Evolutionary conservation across 768 basidiomycete species (phyloP).

Genomic region (Russula virescens): DNA sequence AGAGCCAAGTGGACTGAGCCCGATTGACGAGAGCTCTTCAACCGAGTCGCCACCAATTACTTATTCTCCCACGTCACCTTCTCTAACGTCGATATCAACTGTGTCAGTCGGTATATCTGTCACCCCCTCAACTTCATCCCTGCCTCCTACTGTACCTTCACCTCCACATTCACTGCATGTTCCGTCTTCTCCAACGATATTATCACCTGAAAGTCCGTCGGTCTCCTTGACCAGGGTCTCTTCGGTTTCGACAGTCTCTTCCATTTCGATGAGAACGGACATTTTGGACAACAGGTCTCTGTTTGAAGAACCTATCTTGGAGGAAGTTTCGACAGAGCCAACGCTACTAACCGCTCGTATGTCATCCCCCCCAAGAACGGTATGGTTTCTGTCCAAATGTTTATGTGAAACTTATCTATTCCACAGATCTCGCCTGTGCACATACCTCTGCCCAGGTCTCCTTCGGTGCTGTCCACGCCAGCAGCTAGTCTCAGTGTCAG

Average conservation of each 20-base stretch:
- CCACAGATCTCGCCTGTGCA: constrained; percentile 30
- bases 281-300: constrained; percentile 28
- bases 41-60: constrained; percentile 27
- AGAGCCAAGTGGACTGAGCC: constrained; percentile 17
- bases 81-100: constrained; percentile 34
- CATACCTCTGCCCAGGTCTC: constrained; percentile 32
- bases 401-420: constrained; percentile 13
- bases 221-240: constrained; percentile 33
- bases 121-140: constrained; percentile 32
- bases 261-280: constrained; percentile 30
- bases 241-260: constrained; percentile 32
- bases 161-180: constrained; percentile 31
- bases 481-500: constrained; percentile 44
- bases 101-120: constrained; percentile 35
- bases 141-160: constrained; percentile 28
- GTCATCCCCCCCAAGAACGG: constrained; percentile 28
- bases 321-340: constrained; percentile 49
- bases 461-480: constrained; percentile 34
- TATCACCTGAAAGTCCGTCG: constrained; percentile 20
- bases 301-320: constrained; percentile 25
- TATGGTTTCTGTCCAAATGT: constrained; percentile 21
- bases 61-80: constrained; percentile 39
- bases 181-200: constrained; percentile 23
- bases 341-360: constrained; percentile 46
- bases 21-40: constrained; percentile 26